phyloP scores from a whole-genome alignment of 176 grass and related monocot genomes.

The Luzula sylvatica region DNA sequence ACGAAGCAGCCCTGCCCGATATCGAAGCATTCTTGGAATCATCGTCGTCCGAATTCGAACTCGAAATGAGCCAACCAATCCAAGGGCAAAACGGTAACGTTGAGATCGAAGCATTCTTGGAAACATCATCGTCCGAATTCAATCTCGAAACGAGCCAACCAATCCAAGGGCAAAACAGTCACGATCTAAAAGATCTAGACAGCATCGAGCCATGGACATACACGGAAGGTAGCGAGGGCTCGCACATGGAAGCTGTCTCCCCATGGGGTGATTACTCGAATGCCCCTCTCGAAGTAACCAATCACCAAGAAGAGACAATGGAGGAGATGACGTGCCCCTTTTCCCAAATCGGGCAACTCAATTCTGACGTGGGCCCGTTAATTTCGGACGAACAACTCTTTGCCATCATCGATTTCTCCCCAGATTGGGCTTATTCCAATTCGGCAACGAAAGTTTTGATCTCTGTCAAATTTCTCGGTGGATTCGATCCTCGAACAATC shows the following conservation, averaged over 20 bases:
- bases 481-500: slow-evolving; percentile 34
- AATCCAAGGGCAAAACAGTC: neutral
- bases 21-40: slow-evolving; percentile 7
- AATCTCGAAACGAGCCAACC: too few relatives aligned
- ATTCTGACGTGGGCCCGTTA: slow-evolving; percentile 54
- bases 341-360: too few relatives aligned
- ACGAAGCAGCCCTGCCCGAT: neutral
- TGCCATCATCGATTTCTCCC: slow-evolving; percentile 72
- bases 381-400: slow-evolving; percentile 76
- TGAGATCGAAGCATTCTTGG: too few relatives aligned
- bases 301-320: slow-evolving; percentile 32
- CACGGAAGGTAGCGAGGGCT: slow-evolving; percentile 67
- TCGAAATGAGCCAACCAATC: too few relatives aligned
- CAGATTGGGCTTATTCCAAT: slow-evolving; percentile 41
- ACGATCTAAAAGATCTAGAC: slow-evolving; percentile 62
- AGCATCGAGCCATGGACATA: slow-evolving; percentile 87
- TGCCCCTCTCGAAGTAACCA: slow-evolving; percentile 28
- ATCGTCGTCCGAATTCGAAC: too few relatives aligned
- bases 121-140: too few relatives aligned
- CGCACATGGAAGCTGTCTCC: slow-evolving; percentile 32
- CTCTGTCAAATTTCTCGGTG: slow-evolving; percentile 69
- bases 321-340: slow-evolving; percentile 39
- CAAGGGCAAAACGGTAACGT: too few relatives aligned
- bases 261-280: slow-evolving; percentile 54
- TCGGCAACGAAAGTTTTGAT: slow-evolving; percentile 67